Base-by-base conservation (phyloP, 805 yeast species). In the Ogataea dorogensis region DNA sequence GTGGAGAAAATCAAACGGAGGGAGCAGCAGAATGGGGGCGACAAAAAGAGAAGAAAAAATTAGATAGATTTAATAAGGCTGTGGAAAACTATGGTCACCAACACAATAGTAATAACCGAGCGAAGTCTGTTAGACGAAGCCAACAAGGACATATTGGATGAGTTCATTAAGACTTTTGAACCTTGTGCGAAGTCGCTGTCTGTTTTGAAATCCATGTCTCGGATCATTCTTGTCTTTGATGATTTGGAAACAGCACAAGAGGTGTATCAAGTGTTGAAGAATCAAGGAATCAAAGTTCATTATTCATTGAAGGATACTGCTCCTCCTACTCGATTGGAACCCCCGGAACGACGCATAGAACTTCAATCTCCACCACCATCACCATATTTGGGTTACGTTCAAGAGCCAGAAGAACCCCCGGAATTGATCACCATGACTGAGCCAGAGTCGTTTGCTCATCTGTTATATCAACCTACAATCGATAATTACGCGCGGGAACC, bases 331-430 rank as follows among this genome's bases (percentile, higher is more conserved):
- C 39, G 30, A 2, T 38, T 54, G 14, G 42, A 40, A 14, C 53
- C 54, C 3, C 64, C 64, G 1, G 51, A 48, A 18, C 47, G 55
- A 6, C 48, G 43, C n/a, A 41, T 59, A 1, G 61, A 59, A 30
- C 42, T 59, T 29, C 61, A 56, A 41, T 60, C 65, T 0, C 65
- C 65, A 5, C 65, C 65, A 6, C 54, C 63, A 1, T 60, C 65
- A 1, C 65, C 65, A 3, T 59, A 59, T 32, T 42, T 58, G 17
- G 63, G 63, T 2, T 59, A 51, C 43, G 44, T 49, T 11, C 51
- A 50, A 24, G 42, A 41, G 35, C 59, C 58, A 1, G 65, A 60
- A 34, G 64, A 59, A 3, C 52, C 63, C 5, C 65, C 65, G 8
- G 60, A 56, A 31, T 49, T 44, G 24, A 38, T 49, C 18, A 51